phyloP scores from a whole-genome alignment of 148 eudicot species.

The Fallopia convolvulus region DNA sequence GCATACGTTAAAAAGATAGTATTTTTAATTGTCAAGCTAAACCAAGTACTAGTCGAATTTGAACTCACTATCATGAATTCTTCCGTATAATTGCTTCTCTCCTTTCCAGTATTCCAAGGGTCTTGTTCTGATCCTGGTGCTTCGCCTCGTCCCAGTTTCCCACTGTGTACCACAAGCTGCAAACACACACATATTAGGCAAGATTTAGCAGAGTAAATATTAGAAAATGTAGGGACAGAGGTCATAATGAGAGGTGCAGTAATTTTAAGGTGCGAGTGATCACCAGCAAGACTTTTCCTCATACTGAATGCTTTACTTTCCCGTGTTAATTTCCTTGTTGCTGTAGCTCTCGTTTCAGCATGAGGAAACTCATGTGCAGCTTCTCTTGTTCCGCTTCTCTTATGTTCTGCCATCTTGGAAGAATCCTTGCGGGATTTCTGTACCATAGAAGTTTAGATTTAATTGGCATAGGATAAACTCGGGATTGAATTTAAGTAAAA shows the following conservation, averaged over 20 bases:
- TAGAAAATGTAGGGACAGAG: neutral
- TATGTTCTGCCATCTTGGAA: neutral
- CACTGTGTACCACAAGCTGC: slow-evolving; percentile 65
- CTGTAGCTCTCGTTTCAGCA: neutral
- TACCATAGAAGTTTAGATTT: neutral
- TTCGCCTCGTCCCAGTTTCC: slow-evolving; percentile 60
- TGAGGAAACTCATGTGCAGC: neutral
- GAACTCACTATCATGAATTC: slow-evolving; percentile 62
- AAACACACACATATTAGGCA: slow-evolving; percentile 14
- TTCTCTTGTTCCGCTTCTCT: neutral
- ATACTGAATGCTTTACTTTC: slow-evolving; percentile 23
- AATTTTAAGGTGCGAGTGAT: slow-evolving; percentile 19
- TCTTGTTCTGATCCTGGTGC: slow-evolving; percentile 66
- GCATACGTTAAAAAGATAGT: too few relatives aligned
- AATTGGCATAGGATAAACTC: neutral
- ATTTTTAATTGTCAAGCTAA: neutral
- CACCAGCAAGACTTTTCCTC: slow-evolving; percentile 65
- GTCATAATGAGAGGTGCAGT: slow-evolving; percentile 1
- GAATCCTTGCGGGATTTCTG: slow-evolving; percentile 1
- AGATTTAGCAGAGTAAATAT: neutral
- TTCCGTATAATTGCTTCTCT: slow-evolving; percentile 63
- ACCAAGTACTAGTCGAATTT: neutral
- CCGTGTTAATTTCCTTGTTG: slow-evolving; percentile 1
- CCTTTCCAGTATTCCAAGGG: slow-evolving; percentile 89
- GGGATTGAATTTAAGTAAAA: neutral